A percentile compares a stretch with the other conserved stretches of the same genome.
Evolutionary conservation across 805 yeast species (phyloP).

Genomic region (Lipomyces sp.): DNA sequence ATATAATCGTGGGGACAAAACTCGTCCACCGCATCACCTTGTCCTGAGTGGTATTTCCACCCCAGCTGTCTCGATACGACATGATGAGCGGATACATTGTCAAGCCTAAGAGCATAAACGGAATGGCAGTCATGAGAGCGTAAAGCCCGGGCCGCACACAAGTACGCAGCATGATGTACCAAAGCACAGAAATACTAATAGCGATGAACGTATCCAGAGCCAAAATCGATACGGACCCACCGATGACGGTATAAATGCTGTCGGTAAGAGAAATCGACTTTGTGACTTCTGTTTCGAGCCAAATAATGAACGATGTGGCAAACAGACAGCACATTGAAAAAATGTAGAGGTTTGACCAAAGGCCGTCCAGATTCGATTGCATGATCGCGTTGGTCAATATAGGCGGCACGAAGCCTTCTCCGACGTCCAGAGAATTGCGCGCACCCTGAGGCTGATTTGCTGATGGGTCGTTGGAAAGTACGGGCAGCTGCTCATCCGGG

Average conservation of each 20-base stretch:
- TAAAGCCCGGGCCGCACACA: constrained; percentile 34
- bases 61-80: constrained; percentile 36
- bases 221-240: constrained; percentile 31
- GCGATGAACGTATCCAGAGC: constrained; percentile 32
- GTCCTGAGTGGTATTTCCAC: constrained; percentile 37
- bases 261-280: constrained; percentile 32
- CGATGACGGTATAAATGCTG: constrained; percentile 33
- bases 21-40: constrained; percentile 36
- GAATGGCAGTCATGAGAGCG: constrained; percentile 33
- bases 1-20: constrained; percentile 32
- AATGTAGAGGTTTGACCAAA: constrained; percentile 30
- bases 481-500: no score
- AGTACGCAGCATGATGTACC: constrained; percentile 34
- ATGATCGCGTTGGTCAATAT: background rate
- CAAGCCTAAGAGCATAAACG: constrained; percentile 32
- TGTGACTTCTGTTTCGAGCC: constrained; percentile 34
- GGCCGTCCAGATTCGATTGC: constrained; percentile 3
- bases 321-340: constrained; percentile 32
- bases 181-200: constrained; percentile 30
- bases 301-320: constrained; percentile 35
- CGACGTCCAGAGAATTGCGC: no score
- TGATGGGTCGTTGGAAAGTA: no score
- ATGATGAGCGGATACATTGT: constrained; percentile 34
- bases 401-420: constrained; percentile 14
- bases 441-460: no score